Percentiles rank a stretch among this genome's conserved stretches.
phyloP scores from a whole-genome alignment of 768 basidiomycete species.

The Hirschioporus abietinus region DNA sequence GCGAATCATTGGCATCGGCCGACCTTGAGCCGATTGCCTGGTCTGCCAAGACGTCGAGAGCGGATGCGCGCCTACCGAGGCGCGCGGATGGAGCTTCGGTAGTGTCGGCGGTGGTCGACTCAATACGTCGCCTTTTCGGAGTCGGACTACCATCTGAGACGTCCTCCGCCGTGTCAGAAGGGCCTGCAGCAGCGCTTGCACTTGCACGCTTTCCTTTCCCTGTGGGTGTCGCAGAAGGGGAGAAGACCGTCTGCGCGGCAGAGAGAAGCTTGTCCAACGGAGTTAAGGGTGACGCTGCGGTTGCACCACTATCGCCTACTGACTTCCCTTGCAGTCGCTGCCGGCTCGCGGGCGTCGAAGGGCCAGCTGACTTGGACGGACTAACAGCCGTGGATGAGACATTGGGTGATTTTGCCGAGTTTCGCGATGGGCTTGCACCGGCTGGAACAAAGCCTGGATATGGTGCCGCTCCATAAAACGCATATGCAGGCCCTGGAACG shows the following conservation, averaged over 20 bases:
- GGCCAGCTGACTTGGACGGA: neutral
- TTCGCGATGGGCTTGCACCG: constrained; percentile 18
- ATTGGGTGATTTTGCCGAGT: constrained; percentile 5
- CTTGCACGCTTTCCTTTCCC: neutral
- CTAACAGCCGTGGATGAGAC: neutral
- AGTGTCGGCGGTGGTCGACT: neutral
- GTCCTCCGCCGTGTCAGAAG: neutral
- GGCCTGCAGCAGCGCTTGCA: neutral
- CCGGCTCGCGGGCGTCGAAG: constrained; percentile 9
- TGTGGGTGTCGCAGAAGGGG: neutral
- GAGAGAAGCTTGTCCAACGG: constrained; percentile 56
- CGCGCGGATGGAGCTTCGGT: neutral
- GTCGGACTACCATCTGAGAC: neutral
- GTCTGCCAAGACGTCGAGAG: constrained; percentile 69
- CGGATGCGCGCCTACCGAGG: constrained; percentile 34
- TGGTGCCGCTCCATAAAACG: constrained; percentile 21
- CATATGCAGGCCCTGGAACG: neutral
- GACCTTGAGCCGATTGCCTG: constrained; percentile 36
- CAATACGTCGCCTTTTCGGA: neutral
- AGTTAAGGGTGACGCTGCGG: constrained; percentile 15
- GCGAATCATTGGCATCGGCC: neutral
- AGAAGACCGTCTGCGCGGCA: constrained; percentile 47
- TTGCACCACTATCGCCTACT: constrained; percentile 3
- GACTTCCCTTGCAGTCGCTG: constrained; percentile 1
- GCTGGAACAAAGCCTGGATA: constrained; percentile 17